Conservation (phyloP, 139 green algal genomes). For the Yamagishiella unicocca region DNA sequence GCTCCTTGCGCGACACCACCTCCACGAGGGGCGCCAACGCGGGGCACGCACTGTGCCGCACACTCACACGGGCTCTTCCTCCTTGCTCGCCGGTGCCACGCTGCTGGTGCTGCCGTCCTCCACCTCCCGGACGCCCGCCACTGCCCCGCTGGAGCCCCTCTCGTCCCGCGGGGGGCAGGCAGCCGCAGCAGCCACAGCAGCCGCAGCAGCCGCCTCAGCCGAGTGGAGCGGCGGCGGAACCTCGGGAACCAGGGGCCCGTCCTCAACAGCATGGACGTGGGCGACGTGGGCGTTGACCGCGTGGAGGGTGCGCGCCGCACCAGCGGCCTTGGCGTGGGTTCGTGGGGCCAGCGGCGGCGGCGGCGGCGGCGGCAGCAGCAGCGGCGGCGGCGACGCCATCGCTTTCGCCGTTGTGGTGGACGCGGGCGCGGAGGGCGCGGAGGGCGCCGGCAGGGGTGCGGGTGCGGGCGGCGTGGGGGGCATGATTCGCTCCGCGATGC, state of each 20-base stretch:
- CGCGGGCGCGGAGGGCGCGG: background rate
- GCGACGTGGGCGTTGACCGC: no score
- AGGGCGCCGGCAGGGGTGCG: background rate
- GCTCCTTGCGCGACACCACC: no score
- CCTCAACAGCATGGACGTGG: no score
- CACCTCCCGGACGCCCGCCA: background rate
- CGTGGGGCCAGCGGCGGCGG: background rate
- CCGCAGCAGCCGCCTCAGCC: background rate
- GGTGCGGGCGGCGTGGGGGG: background rate
- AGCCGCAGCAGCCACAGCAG: background rate
- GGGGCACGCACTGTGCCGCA: no score
- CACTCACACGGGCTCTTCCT: conserved; percentile 9
- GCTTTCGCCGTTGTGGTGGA: background rate
- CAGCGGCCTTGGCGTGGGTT: background rate
- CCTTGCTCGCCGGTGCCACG: background rate
- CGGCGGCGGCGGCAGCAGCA: background rate
- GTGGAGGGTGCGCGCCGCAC: no score
- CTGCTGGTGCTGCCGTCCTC: background rate
- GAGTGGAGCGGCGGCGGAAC: no score
- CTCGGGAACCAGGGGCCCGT: no score
- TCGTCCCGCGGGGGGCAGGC: background rate
- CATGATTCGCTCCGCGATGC: conserved; percentile 58
- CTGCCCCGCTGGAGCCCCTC: background rate
- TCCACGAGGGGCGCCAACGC: no score
- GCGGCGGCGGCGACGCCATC: background rate